phyloP scores from a whole-genome alignment of 1,139 yeast species.

The Zygotorulaspora mrakii region DNA sequence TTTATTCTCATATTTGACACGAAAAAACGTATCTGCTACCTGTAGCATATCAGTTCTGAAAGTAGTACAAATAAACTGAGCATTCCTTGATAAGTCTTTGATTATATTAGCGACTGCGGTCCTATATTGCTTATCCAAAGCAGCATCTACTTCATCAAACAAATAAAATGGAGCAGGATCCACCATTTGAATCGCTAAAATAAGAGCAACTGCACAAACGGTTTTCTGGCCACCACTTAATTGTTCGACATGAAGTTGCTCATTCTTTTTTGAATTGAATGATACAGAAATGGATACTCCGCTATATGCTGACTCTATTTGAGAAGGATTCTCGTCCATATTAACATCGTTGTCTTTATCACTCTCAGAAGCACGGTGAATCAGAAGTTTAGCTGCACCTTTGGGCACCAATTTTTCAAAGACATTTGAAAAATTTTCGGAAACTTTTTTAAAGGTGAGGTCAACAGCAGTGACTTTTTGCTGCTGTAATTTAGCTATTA shows the following conservation, averaged over 20 bases:
- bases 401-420: constrained; percentile 80
- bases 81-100: constrained; percentile 55
- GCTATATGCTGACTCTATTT: constrained; percentile 55
- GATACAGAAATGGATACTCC: constrained; percentile 90
- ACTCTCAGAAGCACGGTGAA: constrained; percentile 41
- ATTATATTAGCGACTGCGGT: constrained; percentile 82
- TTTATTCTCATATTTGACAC: constrained; percentile 79
- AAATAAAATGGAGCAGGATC: constrained; percentile 97
- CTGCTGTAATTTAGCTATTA: constrained; percentile 67
- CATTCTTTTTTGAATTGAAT: constrained; percentile 81
- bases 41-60: constrained; percentile 90
- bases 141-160: constrained; percentile 95
- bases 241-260: constrained; percentile 85
- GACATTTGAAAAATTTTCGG: constrained; percentile 65
- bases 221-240: constrained; percentile 96
- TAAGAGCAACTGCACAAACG: constrained; percentile 87
- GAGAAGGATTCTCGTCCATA: constrained; percentile 28
- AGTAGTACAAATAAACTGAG: constrained; percentile 94
- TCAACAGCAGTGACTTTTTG: constrained; percentile 83
- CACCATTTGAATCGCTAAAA: constrained; percentile 87
- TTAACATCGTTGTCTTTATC: constrained; percentile 27
- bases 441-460: constrained; percentile 72
- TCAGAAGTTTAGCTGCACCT: constrained; percentile 71
- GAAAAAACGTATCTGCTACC: constrained; percentile 82
- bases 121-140: constrained; percentile 87